phyloP scores from a whole-genome alignment of 2,329 filamentous ascomycete species.

The Onygenales sp. region DNA sequence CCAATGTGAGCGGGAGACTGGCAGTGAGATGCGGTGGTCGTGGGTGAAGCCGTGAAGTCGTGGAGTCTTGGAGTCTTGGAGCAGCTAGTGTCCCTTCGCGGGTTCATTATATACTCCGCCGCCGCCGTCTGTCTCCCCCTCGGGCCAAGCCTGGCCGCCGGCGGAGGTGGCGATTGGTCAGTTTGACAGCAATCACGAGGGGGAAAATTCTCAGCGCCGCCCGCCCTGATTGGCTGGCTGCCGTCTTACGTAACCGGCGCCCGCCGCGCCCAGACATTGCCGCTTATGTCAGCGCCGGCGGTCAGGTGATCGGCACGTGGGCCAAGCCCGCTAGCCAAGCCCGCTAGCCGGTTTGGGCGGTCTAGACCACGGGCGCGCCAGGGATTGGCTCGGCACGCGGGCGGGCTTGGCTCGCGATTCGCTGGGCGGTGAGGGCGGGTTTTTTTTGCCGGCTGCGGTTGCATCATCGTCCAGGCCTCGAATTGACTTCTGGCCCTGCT shows the following conservation, averaged over 20 bases:
- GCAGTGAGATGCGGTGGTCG: too few species aligned
- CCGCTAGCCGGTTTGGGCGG: background rate
- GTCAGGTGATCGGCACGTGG: background rate
- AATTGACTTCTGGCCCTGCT: too few species aligned
- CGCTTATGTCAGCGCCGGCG: too few species aligned
- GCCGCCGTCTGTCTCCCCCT: background rate
- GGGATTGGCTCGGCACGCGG: too few species aligned
- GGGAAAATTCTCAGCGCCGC: background rate
- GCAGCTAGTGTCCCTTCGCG: too few species aligned
- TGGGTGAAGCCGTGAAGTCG: too few species aligned
- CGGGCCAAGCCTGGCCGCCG: background rate
- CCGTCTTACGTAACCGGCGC: background rate
- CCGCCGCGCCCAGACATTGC: background rate
- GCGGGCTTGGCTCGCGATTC: too few species aligned
- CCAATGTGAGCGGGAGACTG: too few species aligned
- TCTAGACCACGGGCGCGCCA: background rate
- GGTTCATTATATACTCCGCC: background rate
- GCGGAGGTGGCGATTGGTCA: slow-evolving; percentile 22
- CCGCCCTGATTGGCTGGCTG: background rate
- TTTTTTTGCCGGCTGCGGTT: background rate
- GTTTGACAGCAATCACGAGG: slow-evolving; percentile 20
- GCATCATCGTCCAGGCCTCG: background rate
- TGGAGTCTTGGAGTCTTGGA: too few species aligned
- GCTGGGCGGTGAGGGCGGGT: too few species aligned
- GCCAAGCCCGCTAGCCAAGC: too few species aligned